A percentile compares a stretch with the other conserved stretches of the same genome.
Evolutionary conservation across 1,139 yeast genomes (phyloP).

Genomic region (Scheffersomyces stambukii): DNA sequence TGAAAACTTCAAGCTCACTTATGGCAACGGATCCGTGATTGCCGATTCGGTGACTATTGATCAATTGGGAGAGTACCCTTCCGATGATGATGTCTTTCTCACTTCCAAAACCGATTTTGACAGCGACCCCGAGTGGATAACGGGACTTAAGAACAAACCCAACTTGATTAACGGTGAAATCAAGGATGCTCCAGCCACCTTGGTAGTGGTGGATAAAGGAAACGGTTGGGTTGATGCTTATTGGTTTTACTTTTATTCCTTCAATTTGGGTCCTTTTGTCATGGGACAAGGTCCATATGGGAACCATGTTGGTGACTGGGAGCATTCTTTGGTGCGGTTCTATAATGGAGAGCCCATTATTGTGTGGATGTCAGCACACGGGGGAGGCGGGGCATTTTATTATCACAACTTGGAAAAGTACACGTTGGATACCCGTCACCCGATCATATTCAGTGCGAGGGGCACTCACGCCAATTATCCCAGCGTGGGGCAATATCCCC

Average conservation of each 20-base stretch:
- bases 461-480: conserved; percentile 98
- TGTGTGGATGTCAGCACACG: conserved; percentile 99
- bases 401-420: conserved; percentile 73
- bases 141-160: conserved; percentile 69
- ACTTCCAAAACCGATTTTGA: conserved; percentile 71
- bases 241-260: conserved; percentile 95
- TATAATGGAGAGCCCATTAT: conserved; percentile 77
- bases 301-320: conserved; percentile 98
- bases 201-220: conserved; percentile 86
- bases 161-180: conserved; percentile 68
- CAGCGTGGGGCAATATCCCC: conserved; percentile 94
- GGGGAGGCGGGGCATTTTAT: conserved; percentile 90
- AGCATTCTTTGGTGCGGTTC: conserved; percentile 84
- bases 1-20: conserved; percentile 51
- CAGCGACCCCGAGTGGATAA: conserved; percentile 79
- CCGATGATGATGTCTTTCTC: conserved; percentile 37
- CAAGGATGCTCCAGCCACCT: conserved; percentile 71
- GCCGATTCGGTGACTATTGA: conserved; percentile 33
- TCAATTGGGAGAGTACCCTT: conserved; percentile 34
- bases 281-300: conserved; percentile 99
- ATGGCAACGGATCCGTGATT: conserved; percentile 45
- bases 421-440: conserved; percentile 46
- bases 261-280: conserved; percentile 92
- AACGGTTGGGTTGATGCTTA: conserved; percentile 91
- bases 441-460: conserved; percentile 82